Conservation (phyloP, 441 rosid species). For the Rhodomyrtus psidioides region DNA sequence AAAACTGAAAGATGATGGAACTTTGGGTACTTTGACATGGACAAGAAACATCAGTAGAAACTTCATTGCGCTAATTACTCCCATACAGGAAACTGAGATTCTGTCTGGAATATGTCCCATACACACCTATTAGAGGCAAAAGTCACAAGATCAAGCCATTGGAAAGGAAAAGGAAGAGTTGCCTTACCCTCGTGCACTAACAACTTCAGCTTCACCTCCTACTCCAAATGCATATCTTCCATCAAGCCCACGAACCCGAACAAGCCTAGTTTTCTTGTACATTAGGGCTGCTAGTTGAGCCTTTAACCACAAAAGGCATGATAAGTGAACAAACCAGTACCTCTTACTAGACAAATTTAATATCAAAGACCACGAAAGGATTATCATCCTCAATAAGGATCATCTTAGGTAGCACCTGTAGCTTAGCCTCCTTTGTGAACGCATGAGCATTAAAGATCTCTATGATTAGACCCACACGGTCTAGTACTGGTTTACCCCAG, state of each 20-base stretch:
- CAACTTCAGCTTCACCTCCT: slow-evolving; percentile 91
- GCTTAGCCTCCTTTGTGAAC: slow-evolving; percentile 79
- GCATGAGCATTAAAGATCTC: slow-evolving; percentile 97
- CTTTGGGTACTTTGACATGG: background rate
- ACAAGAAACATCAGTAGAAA: background rate
- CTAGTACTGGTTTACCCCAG: slow-evolving; percentile 79
- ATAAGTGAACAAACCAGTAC: background rate
- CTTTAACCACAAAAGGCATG: slow-evolving; percentile 26
- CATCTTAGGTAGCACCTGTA: slow-evolving; percentile 43
- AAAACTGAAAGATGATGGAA: background rate
- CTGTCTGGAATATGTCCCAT: background rate
- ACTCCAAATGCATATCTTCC: slow-evolving; percentile 72
- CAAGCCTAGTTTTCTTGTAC: slow-evolving; percentile 87
- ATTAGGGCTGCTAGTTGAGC: slow-evolving; percentile 86
- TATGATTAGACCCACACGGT: slow-evolving; percentile 87
- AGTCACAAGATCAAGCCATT: background rate
- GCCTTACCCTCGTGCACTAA: slow-evolving; percentile 90
- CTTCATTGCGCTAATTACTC: background rate
- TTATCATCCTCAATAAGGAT: background rate
- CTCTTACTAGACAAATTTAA: background rate
- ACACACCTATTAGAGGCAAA: background rate
- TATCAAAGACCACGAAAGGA: background rate
- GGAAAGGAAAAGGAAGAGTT: background rate
- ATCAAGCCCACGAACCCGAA: slow-evolving; percentile 65
- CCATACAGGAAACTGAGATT: background rate